These are phyloP conservation scores for Fusarium buxicola DNA, from an alignment of 2,329 filamentous ascomycete species.

Conservation along the genomic window DNA sequence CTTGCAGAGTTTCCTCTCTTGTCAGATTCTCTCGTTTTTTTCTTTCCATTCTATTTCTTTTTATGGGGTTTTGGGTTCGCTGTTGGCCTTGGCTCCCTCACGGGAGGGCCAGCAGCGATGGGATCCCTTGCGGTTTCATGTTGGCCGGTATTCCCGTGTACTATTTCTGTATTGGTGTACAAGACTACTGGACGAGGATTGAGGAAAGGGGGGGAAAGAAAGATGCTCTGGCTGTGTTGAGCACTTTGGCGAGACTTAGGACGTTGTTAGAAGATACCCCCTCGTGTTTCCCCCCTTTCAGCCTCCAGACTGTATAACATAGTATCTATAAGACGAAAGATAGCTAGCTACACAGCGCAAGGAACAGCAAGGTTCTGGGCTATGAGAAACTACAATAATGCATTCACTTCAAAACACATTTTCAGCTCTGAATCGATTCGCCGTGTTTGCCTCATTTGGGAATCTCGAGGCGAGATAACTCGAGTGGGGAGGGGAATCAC, in stretches of 20 bases:
- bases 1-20: slow-evolving; percentile 29
- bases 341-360: slow-evolving; percentile 45
- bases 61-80: slow-evolving; percentile 16
- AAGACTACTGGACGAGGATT: slow-evolving; percentile 39
- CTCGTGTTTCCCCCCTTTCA: slow-evolving; percentile 40
- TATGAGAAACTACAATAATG: slow-evolving; percentile 34
- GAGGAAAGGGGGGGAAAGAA: slow-evolving; percentile 33
- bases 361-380: slow-evolving; percentile 26
- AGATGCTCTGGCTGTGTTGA: slow-evolving; percentile 39
- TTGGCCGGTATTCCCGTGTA: slow-evolving; percentile 33
- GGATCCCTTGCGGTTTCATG: slow-evolving; percentile 30
- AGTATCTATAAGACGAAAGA: slow-evolving; percentile 42
- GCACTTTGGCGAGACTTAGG: slow-evolving; percentile 50
- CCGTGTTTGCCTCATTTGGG: slow-evolving; percentile 28
- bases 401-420: slow-evolving; percentile 15
- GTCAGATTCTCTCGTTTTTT: slow-evolving; percentile 32
- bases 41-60: slow-evolving; percentile 25
- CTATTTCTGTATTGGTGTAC: slow-evolving; percentile 45
- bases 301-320: slow-evolving; percentile 47
- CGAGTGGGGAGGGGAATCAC: slow-evolving; percentile 11
- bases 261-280: slow-evolving; percentile 50
- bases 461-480: slow-evolving; percentile 25
- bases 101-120: slow-evolving; percentile 36
- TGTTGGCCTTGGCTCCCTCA: slow-evolving; percentile 35
- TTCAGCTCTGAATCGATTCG: slow-evolving; percentile 14